These are phyloP conservation scores for Barnettozyma pratensis DNA, from an alignment of 805 yeast genomes.

Conservation along the genomic window DNA sequence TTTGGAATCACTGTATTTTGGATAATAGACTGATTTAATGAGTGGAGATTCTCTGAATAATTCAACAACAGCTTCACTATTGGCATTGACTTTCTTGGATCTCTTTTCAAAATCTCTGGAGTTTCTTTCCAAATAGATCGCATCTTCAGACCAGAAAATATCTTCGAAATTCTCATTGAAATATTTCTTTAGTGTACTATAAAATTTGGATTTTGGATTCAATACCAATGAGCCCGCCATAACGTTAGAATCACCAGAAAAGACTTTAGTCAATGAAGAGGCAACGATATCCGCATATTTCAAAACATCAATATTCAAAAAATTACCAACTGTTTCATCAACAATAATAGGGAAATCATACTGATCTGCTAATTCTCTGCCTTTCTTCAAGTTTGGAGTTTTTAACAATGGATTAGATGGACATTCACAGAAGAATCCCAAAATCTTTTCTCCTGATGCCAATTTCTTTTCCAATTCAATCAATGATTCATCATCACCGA, in stretches of 20 bases:
- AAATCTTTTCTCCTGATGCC: conserved; percentile 57
- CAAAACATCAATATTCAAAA: conserved; percentile 74
- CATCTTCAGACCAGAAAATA: conserved; percentile 89
- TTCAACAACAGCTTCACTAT: conserved; percentile 49
- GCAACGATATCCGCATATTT: conserved; percentile 84
- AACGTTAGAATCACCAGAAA: conserved; percentile 91
- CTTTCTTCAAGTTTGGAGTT: conserved; percentile 69
- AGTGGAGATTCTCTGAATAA: conserved; percentile 43
- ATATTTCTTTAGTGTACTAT: conserved; percentile 42
- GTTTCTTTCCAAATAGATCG: conserved; percentile 85
- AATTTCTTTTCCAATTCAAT: conserved; percentile 59
- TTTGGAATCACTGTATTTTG: conserved; percentile 48
- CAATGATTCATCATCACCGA: conserved; percentile 70
- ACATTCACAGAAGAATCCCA: conserved; percentile 84
- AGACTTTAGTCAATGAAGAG: conserved; percentile 84
- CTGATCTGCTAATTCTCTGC: conserved; percentile 60
- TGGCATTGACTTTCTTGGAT: conserved; percentile 46
- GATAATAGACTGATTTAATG: conserved; percentile 67
- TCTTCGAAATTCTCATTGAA: conserved; percentile 61
- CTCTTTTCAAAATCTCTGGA: conserved; percentile 81
- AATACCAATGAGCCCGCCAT: conserved; percentile 89
- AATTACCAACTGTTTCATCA: conserved; percentile 94
- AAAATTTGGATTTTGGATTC: conserved; percentile 58
- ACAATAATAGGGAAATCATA: conserved; percentile 76
- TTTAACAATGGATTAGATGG: conserved; percentile 92